Conservation (phyloP, 345 rosid genomes). For the Triadica sebifera region DNA sequence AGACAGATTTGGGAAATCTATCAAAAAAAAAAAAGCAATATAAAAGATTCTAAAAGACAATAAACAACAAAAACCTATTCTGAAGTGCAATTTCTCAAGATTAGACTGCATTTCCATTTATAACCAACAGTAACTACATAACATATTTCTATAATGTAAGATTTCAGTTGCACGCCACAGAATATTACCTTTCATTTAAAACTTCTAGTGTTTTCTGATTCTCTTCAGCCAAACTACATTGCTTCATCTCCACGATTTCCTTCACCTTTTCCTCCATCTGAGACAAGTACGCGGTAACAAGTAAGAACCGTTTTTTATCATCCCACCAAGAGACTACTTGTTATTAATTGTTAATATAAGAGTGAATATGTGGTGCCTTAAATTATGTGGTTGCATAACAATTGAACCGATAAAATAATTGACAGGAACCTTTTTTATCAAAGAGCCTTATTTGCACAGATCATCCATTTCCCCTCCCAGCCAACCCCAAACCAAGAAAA, state of each 20-base stretch:
- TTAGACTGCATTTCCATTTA: constrained; percentile 2
- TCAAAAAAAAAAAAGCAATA: neutral
- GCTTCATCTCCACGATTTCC: constrained; percentile 97
- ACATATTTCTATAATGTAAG: neutral
- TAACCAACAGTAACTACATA: neutral
- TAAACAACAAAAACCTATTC: constrained; percentile 4
- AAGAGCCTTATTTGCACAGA: neutral
- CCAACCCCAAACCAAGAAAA: neutral
- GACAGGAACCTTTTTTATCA: neutral
- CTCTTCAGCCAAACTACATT: constrained; percentile 93
- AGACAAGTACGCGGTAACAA: constrained; percentile 2
- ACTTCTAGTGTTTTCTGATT: constrained; percentile 93
- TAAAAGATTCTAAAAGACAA: neutral
- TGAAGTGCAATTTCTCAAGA: neutral
- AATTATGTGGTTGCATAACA: neutral
- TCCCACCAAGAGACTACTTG: neutral
- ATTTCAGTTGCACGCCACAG: neutral
- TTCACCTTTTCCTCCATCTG: constrained; percentile 99
- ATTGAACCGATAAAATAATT: neutral
- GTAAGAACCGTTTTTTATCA: constrained; percentile 3
- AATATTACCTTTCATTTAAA: constrained; percentile 75
- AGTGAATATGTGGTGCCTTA: neutral
- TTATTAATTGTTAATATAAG: neutral
- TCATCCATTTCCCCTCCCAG: neutral
- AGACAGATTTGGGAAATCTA: constrained; percentile 1